Evolutionary conservation across 2,329 filamentous ascomycete species (phyloP), one percentile per base, ranked within the genome.

Genomic region (Trichoderma afroharzianum): DNA sequence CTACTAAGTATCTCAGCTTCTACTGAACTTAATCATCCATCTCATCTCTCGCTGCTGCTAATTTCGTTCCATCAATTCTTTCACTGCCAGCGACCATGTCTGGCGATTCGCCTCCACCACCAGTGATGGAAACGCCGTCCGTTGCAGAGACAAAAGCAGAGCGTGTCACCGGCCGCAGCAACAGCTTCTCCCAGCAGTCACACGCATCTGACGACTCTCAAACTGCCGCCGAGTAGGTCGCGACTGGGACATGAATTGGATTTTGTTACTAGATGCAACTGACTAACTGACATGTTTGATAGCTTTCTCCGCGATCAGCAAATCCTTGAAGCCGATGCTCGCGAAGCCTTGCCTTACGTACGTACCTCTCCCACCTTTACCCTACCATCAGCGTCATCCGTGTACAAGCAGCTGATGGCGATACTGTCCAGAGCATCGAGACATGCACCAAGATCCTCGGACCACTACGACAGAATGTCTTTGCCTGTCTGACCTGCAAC

Each of bases 401-500:
- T 47, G 12, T n/a, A 18, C 11, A 55, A 50, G 12, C 70, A 57
- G n/a, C 77, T 80, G 7, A 80, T 69, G 15, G 26, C 32, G 6
- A 12, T 36, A 15, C 24, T n/a, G 3, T 21, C 0, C 75, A 97
- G 93, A 95, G 96, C 82, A 98, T 98, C 79, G 93, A 97, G 76
- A 91, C 91, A 61, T 99, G 96, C 83, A 98, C 96, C 62, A 92
- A 94, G 76, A 90, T 92, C n/a, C 90, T 98, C 32, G 96, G 96
- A 0, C 88, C 94, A 8, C 85, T 99, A 18, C 92, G 94, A 68
- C 96, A 99, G 81, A 92, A 87, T 59, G 88, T 98, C 24, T 99
- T 97, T 77, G 93, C 96, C 57, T 99, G 96, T 76, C 83, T 98
- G 59, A 98, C 95, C 12, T 99, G 96, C 85, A 97, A 94, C 73